Conservation (phyloP, 352 stramenopile species). For the Globisporangium heterothallicum region DNA sequence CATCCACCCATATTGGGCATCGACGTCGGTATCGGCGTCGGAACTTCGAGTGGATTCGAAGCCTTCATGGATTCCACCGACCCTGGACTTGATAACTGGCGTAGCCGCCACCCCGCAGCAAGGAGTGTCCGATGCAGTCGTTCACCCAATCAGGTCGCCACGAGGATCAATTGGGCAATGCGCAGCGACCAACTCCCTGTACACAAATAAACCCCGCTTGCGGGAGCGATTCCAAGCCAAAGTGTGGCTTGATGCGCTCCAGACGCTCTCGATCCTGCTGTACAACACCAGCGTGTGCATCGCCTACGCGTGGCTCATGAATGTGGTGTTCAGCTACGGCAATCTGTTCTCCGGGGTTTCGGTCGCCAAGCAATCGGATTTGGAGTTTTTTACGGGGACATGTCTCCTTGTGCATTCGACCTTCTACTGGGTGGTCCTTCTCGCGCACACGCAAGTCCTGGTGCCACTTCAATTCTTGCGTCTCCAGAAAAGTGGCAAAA, state of each 20-base stretch:
- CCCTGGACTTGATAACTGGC: not conserved
- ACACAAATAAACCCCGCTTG: not conserved
- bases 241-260: constrained; percentile 9
- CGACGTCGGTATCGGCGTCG: too few species aligned
- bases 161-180: not conserved
- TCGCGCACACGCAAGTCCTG: constrained; percentile 15
- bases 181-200: too few species aligned
- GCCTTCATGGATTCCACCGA: not conserved
- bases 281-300: constrained; percentile 1
- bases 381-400: not conserved
- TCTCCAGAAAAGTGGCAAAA: constrained; percentile 3
- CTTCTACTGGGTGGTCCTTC: constrained; percentile 14
- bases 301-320: not conserved
- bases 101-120: not conserved
- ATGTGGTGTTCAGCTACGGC: constrained; percentile 2
- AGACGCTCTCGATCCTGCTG: constrained; percentile 2
- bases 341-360: not conserved
- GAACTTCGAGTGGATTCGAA: not conserved
- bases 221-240: not conserved
- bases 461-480: constrained; percentile 12
- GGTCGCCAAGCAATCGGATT: not conserved
- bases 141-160: not conserved
- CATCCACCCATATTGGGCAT: too few species aligned
- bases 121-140: not conserved
- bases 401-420: not conserved